Base-by-base conservation (phyloP, 495 filamentous ascomycete species). In the Bathelium albidoporum region DNA sequence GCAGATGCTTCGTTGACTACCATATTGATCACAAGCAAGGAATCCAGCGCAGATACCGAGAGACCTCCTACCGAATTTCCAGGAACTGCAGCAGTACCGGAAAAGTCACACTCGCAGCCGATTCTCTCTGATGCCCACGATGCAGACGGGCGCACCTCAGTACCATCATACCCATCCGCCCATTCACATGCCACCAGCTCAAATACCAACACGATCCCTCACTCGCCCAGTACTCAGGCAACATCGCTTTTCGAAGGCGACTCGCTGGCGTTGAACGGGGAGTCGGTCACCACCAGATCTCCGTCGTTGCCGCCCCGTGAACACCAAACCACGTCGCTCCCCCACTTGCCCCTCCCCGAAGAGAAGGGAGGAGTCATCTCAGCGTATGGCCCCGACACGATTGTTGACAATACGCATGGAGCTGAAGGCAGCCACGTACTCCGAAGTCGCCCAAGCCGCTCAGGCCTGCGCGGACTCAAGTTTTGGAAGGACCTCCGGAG, bases 1-100 rank as follows among this genome's bases (percentile, higher is more conserved):
- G 68, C 68, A 34, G 69, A 71, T 32, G 69, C 68, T 32, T 66
- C 64, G 28, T 59, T 71, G 12, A 71, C 69, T 2, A 67, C 69
- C 5, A 71, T 71, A 41, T 59, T 71, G 10, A 65, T 71, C 10
- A 67, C 69, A 14, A 69, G 64, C 24, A 55, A 55, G 29, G 49
- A 55, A 10, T 55, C 49, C 7, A 55, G 34, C 26, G 60, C 28
- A 11, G 34, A 62, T 44, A 62, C 28, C 11, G 32, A 62, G 26
- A 32, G 62, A 53, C 53, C 59, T 62, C 32, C 59, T 49, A 18
- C 20, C 4, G 49, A 55, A 26, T 29, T 55, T 10, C 49, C 49
- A 26, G 49, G 49, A 55, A 24, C 7, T 4, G 49, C 49, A 26
- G 20, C 49, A 55, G 1, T 20, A 26, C 49, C 49, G 10, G 20